These are phyloP conservation scores for Diaporthe vexans DNA, from an alignment of 2,329 filamentous ascomycete species.

Conservation along the genomic window DNA sequence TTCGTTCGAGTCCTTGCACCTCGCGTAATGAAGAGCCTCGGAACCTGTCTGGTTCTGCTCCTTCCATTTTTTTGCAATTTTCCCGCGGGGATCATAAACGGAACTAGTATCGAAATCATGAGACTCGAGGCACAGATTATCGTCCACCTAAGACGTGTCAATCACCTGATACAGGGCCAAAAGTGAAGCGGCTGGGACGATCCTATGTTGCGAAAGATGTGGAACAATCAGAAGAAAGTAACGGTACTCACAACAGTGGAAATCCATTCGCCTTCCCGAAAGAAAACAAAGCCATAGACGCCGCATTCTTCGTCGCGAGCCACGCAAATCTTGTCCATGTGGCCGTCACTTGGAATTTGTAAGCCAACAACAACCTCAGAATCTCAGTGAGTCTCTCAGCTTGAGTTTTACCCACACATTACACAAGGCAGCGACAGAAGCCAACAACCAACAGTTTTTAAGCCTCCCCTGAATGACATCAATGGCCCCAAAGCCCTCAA, in stretches of 20 bases:
- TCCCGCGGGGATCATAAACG: constrained; percentile 50
- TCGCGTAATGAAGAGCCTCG: constrained; percentile 77
- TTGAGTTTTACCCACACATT: constrained; percentile 62
- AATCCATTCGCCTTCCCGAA: constrained; percentile 79
- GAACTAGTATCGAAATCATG: constrained; percentile 59
- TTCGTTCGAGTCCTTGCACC: constrained; percentile 77
- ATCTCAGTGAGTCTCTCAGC: too few species aligned
- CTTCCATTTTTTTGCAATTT: constrained; percentile 72
- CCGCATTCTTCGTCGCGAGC: constrained; percentile 76
- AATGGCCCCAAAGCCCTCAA: constrained; percentile 56
- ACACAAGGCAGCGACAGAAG: constrained; percentile 76
- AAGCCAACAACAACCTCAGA: not conserved
- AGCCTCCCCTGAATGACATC: constrained; percentile 57
- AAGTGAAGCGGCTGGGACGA: too few species aligned
- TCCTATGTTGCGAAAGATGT: too few species aligned
- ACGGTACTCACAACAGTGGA: constrained; percentile 69
- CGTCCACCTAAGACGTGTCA: constrained; percentile 58
- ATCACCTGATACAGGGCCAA: too few species aligned
- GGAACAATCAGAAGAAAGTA: too few species aligned
- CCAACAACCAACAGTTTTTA: constrained; percentile 79
- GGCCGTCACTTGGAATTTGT: constrained; percentile 49
- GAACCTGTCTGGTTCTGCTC: constrained; percentile 77
- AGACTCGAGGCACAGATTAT: constrained; percentile 75
- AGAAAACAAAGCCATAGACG: constrained; percentile 82
- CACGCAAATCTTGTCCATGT: constrained; percentile 78